Evolutionary conservation across 2,329 filamentous ascomycete species (phyloP).

Genomic region (Fusarium metavorans): DNA sequence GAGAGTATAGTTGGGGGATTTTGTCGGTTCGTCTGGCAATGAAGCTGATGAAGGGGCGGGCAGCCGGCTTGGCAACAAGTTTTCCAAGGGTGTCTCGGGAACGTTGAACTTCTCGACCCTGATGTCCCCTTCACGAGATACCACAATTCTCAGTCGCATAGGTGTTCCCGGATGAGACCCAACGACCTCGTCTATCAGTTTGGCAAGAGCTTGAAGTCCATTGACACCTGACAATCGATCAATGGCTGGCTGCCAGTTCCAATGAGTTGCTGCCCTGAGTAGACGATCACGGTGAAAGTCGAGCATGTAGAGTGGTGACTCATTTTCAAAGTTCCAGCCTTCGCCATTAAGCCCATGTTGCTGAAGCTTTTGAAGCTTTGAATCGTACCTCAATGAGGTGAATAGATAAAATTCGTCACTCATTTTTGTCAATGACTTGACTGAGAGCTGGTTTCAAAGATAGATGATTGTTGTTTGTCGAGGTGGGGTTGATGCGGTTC

Average conservation of each 20-base stretch:
- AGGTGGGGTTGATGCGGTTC: neutral
- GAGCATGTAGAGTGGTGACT: conserved; percentile 82
- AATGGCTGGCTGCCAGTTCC: conserved; percentile 64
- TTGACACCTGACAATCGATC: conserved; percentile 57
- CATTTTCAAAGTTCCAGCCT: conserved; percentile 64
- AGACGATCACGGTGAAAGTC: conserved; percentile 83
- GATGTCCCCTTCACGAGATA: conserved; percentile 63
- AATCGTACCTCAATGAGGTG: conserved; percentile 79
- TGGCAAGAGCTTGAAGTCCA: conserved; percentile 58
- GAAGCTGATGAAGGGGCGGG: conserved; percentile 55
- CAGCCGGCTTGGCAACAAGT: conserved; percentile 69
- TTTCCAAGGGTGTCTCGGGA: conserved; percentile 57
- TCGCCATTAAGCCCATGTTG: conserved; percentile 53
- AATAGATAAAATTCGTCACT: conserved; percentile 70
- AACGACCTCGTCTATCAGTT: conserved; percentile 51
- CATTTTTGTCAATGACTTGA: conserved; percentile 42
- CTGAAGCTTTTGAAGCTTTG: conserved; percentile 61
- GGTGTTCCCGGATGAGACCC: conserved; percentile 49
- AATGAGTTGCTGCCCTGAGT: conserved; percentile 70
- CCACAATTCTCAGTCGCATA: conserved; percentile 66
- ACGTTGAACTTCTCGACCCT: conserved; percentile 54
- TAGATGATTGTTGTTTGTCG: neutral
- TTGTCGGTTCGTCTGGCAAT: conserved; percentile 41
- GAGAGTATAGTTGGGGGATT: conserved; percentile 54
- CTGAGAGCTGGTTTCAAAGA: neutral